Base-by-base conservation (phyloP, 768 basidiomycete species). In the Xerocomellus dryophilus region DNA sequence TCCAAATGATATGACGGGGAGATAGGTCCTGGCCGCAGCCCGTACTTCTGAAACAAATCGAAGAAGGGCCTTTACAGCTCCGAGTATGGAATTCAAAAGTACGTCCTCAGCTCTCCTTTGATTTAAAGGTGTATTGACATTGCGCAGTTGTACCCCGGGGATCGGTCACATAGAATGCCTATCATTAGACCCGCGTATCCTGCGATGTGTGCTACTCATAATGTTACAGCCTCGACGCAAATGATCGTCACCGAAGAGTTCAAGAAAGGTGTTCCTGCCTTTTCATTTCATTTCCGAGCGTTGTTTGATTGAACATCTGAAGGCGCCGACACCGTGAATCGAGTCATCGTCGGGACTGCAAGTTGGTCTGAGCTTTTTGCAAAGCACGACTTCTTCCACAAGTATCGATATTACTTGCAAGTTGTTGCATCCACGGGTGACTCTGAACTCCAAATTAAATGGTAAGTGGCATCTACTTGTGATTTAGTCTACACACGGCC, bases 141-240 rank as follows among this genome's bases (percentile, higher is more conserved):
- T 46, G n/a, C 38, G 20, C 54, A 95, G 90, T 71, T 97, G 50
- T 98, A 96, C 70, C 93, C 93, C 6, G 83, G 83, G 54, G 94
- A 98, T 71, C 81, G 90, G 53, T 82, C 90, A n/a, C 97, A 99
- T 73, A 82, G 93, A 60, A 98, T 98, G 97, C 97, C 97, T 12
- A 98, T 99, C 65, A 98, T 99, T 63, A 99, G 97, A 2, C 97
- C 97, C 4, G 95, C 97, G 11, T 99, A 98, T 72, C 97, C 97
- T 43, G 87, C 96, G 7, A 99, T 99, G 96, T 98, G 96, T 70
- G 84, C 96, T 23, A 99, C 97, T 17, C 97, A 99, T 74, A 99
- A 98, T 64, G 95, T 98, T 56, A 94, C 93, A 47, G 82, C 84
- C 40, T 97, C 94, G 9, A 98, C 96, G 5, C 93, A 97, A 73